These are phyloP conservation scores for Carallia pectinifolia DNA, from an alignment of 345 rosid genomes.

Conservation along the genomic window DNA sequence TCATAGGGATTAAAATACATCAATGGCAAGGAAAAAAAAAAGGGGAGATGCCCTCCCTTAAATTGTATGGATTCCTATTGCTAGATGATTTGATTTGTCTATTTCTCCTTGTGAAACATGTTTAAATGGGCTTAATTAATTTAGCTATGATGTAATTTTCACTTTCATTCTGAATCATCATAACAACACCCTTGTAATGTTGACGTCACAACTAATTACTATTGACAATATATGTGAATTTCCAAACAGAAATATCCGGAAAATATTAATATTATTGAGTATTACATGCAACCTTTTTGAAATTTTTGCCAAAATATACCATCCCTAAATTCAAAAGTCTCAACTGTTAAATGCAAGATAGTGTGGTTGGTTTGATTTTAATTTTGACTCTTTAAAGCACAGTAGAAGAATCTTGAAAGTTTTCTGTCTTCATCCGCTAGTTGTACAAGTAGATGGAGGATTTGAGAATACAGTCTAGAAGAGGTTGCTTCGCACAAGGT, in stretches of 20 bases:
- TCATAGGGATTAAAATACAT: no score
- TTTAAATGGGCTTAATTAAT: slow-evolving; percentile 21
- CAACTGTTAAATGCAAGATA: background rate
- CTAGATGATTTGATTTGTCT: slow-evolving; percentile 18
- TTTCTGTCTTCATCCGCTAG: background rate
- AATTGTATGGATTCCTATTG: slow-evolving; percentile 9
- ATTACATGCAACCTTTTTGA: no score
- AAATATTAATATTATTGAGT: no score
- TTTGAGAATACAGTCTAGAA: slow-evolving; percentile 16
- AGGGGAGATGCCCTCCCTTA: background rate
- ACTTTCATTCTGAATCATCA: slow-evolving; percentile 12
- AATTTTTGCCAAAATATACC: background rate
- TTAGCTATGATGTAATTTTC: slow-evolving; percentile 30
- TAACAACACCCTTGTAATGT: slow-evolving; percentile 20
- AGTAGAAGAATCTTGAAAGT: background rate
- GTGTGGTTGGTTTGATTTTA: background rate
- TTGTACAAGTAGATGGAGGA: slow-evolving; percentile 4
- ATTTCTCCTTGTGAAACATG: slow-evolving; percentile 30
- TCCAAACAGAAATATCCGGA: background rate
- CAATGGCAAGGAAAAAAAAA: background rate
- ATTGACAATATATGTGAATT: background rate
- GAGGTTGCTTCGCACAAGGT: slow-evolving; percentile 1
- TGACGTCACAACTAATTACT: slow-evolving; percentile 23
- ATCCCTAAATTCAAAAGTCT: background rate
- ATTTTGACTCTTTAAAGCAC: background rate